phyloP scores from a whole-genome alignment of 1,284 basidiomycete species.

The Athelia sp. region DNA sequence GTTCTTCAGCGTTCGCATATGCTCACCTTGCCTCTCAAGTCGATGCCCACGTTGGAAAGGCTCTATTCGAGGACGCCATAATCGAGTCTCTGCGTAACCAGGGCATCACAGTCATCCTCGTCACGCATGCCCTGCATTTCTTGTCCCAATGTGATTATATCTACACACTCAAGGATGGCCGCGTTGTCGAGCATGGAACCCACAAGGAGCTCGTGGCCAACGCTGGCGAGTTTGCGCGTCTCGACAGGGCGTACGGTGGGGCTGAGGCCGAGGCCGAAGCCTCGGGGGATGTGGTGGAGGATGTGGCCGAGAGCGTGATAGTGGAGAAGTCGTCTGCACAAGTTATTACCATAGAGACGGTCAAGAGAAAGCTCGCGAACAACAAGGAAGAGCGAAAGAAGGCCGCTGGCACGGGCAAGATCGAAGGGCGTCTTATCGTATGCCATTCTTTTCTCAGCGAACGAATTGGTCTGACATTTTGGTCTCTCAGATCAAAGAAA shows the following conservation, averaged over 20 bases:
- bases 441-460: no score
- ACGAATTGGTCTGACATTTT: no score
- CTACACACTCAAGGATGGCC: slow-evolving; percentile 55
- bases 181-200: slow-evolving; percentile 61
- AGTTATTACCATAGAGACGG: slow-evolving; percentile 24
- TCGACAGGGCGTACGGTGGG: slow-evolving; percentile 65
- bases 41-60: slow-evolving; percentile 68
- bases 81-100: slow-evolving; percentile 43
- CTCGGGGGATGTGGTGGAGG: slow-evolving; percentile 20
- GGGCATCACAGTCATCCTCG: slow-evolving; percentile 65
- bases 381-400: slow-evolving; percentile 26
- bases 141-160: slow-evolving; percentile 64
- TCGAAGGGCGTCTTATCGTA: slow-evolving; percentile 55
- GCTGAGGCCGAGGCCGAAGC: slow-evolving; percentile 40
- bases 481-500: slow-evolving; percentile 39
- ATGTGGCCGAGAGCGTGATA: slow-evolving; percentile 16
- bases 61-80: slow-evolving; percentile 66
- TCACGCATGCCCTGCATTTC: slow-evolving; percentile 74
- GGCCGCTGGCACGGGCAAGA: slow-evolving; percentile 55
- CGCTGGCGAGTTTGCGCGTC: slow-evolving; percentile 53
- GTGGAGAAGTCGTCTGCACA: slow-evolving; percentile 7
- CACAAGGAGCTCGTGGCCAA: slow-evolving; percentile 49
- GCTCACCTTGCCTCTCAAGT: slow-evolving; percentile 27
- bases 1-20: not conserved
- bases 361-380: slow-evolving; percentile 30